Percentiles rank a stretch among this genome's conserved stretches.
These are phyloP conservation scores for Dendryphion nanum DNA, from an alignment of 2,329 filamentous ascomycete species.

Conservation along the genomic window DNA sequence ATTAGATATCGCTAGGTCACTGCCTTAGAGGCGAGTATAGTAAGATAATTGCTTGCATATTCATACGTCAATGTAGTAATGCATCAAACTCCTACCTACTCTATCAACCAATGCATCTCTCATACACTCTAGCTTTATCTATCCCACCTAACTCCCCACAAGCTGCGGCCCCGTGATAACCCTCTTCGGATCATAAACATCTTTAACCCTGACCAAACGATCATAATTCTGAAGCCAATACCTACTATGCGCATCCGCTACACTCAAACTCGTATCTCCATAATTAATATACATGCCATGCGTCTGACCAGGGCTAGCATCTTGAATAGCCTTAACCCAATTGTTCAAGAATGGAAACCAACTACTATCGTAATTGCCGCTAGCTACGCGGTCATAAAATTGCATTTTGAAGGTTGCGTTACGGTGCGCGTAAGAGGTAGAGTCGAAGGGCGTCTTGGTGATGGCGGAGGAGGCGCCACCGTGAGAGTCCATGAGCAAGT, in stretches of 20 bases:
- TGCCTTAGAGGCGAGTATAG: too few relatives aligned
- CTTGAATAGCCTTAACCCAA: slow-evolving; percentile 36
- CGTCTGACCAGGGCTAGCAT: slow-evolving; percentile 17
- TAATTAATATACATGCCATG: slow-evolving; percentile 54
- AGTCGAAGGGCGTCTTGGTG: slow-evolving; percentile 9
- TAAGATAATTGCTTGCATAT: too few relatives aligned
- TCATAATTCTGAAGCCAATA: slow-evolving; percentile 43
- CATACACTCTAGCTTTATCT: too few relatives aligned
- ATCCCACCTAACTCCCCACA: slow-evolving; percentile 18
- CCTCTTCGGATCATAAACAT: slow-evolving; percentile 32
- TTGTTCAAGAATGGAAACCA: slow-evolving; percentile 38
- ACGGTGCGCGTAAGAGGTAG: slow-evolving; percentile 24
- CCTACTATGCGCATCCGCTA: slow-evolving; percentile 42
- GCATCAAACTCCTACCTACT: too few relatives aligned
- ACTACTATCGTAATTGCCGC: slow-evolving; percentile 27
- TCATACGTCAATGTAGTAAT: too few relatives aligned
- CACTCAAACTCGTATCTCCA: slow-evolving; percentile 46
- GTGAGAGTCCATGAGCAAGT: slow-evolving; percentile 27
- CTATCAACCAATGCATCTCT: too few relatives aligned
- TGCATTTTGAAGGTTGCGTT: slow-evolving; percentile 28
- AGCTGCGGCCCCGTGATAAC: slow-evolving; percentile 26
- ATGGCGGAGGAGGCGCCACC: slow-evolving; percentile 19
- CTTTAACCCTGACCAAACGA: slow-evolving; percentile 32
- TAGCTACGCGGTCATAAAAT: slow-evolving; percentile 19
- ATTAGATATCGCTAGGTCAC: too few relatives aligned